These are phyloP conservation scores for Pseudogymnoascus sp. DNA, from an alignment of 2,329 filamentous ascomycete genomes.

Conservation along the genomic window DNA sequence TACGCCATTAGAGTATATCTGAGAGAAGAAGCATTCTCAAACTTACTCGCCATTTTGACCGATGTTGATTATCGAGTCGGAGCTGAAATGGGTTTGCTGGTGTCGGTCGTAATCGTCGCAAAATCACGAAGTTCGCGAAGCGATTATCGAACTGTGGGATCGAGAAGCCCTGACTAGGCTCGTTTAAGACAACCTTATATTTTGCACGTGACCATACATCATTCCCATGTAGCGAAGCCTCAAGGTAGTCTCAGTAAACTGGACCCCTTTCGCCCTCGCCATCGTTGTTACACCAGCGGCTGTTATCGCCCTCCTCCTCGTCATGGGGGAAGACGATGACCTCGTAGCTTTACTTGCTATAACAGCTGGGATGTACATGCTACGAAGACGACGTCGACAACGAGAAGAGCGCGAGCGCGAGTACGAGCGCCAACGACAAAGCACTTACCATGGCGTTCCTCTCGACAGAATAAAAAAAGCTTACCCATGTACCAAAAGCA, in stretches of 20 bases:
- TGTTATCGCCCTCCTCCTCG: background rate
- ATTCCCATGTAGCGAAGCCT: background rate
- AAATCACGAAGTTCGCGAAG: constrained; percentile 10
- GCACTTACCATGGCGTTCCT: background rate
- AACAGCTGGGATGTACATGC: background rate
- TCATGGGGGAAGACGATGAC: background rate
- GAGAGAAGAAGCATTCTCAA: background rate
- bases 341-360: background rate
- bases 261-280: background rate
- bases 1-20: constrained; percentile 8
- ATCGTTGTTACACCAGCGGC: background rate
- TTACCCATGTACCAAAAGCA: background rate
- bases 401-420: background rate
- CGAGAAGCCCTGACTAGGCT: constrained; percentile 9
- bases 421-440: background rate
- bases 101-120: constrained; percentile 9
- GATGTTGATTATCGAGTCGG: constrained; percentile 13
- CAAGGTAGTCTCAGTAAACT: background rate
- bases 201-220: background rate
- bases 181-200: constrained; percentile 9
- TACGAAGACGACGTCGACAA: background rate
- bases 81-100: constrained; percentile 9
- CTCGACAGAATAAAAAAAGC: background rate
- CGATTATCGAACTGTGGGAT: constrained; percentile 10
- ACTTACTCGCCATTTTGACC: constrained; percentile 65